Evolutionary conservation across 768 basidiomycete species (phyloP).

Genomic region (Gymnopilus junonius): DNA sequence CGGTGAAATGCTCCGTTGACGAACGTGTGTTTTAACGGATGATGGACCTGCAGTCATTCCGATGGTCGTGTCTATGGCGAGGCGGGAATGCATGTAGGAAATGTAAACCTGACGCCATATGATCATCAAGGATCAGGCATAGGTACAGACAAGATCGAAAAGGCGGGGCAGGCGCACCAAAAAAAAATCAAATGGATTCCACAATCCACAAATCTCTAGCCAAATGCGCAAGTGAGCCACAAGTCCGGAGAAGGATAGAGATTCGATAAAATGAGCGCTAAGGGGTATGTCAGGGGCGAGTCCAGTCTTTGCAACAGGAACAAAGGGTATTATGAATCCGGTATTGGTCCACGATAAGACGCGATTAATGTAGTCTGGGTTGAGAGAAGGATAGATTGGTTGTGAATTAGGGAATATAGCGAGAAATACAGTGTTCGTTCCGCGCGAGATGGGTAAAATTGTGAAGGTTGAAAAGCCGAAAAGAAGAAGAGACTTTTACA

Average conservation of each 20-base stretch:
- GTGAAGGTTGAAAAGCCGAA: conserved; percentile 9
- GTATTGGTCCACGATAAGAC: conserved; percentile 12
- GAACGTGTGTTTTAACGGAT: conserved; percentile 30
- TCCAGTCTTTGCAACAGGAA: conserved; percentile 1
- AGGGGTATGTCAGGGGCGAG: neutral
- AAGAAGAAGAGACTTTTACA: conserved; percentile 13
- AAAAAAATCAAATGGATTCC: neutral
- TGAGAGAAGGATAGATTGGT: conserved; percentile 7
- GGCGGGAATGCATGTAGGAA: conserved; percentile 47
- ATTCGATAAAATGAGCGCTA: neutral
- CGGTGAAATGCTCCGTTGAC: conserved; percentile 33
- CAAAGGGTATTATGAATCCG: conserved; percentile 6
- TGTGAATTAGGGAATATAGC: conserved; percentile 22
- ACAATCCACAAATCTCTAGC: neutral
- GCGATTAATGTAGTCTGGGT: conserved; percentile 25
- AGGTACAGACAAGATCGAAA: neutral
- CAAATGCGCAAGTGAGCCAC: neutral
- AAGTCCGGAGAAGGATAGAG: neutral
- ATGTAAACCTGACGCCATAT: conserved; percentile 1
- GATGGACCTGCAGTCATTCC: conserved; percentile 35
- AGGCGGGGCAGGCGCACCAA: neutral
- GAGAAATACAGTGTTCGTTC: conserved; percentile 17
- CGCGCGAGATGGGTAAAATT: conserved; percentile 16
- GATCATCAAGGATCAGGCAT: neutral
- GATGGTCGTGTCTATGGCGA: conserved; percentile 53